Base-by-base conservation (phyloP, 2,329 filamentous ascomycete genomes). In the Basipetospora chlamydospora region DNA sequence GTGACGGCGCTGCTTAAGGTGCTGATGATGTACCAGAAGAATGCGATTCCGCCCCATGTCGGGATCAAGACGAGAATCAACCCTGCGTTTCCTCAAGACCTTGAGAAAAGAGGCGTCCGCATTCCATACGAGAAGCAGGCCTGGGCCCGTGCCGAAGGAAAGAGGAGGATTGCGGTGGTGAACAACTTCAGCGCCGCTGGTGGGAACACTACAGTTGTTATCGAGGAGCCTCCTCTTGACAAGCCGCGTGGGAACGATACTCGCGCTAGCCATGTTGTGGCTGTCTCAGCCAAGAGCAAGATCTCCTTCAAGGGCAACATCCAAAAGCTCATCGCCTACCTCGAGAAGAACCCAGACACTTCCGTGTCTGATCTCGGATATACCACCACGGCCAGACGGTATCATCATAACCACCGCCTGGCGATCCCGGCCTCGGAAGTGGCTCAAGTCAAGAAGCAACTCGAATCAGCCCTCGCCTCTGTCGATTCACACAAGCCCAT, bases 121-220 rank as follows among this genome's bases (percentile, higher is more conserved):
- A 61, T 68, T 29, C 47, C 56, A 0, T 43, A 54, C 3, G 42
- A 61, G 28, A 35, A 54, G 6, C 56, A 49, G 0, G 44, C 52
- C 1, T 64, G 61, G 53, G 18, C 43, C 3, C 43, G 48, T 2
- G 35, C 31, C 11, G 36, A 35, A 3, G 50, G 44, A 11, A 41
- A 41, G 17, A 47, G 54, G 37, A 53, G 67, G 3, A 51, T 53
- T 4, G 46, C 42, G 1, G 35, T 53, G 6, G 57, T 61, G 20
- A 75, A 76, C 49, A 72, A 68, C 49, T 75, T 74, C 47, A 60
- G 56, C 37, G 61, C 53, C 4, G 40, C 66, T 7, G 70, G 70
- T 38, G 69, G 69, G 4, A 76, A 75, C 12, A 26, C 7, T 12
- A 8, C 8, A 7, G 23, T 26, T 7, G 7, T 26, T 8, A 7